phyloP scores from a whole-genome alignment of 2,329 filamentous ascomycete genomes.

The Penicillium sp. region DNA sequence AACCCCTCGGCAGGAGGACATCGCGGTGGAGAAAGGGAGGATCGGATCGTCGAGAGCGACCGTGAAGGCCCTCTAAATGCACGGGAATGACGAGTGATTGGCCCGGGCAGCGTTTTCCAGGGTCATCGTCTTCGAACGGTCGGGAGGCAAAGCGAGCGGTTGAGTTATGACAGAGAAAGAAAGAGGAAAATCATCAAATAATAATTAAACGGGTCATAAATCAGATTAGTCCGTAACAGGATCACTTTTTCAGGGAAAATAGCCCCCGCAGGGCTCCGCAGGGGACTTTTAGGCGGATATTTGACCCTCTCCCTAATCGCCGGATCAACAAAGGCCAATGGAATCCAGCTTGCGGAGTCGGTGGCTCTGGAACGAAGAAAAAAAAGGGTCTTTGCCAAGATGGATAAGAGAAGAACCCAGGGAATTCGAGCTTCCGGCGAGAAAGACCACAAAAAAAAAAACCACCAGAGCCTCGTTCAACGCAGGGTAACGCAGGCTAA shows the following conservation, averaged over 20 bases:
- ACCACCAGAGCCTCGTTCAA: background rate
- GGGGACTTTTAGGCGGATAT: constrained; percentile 6
- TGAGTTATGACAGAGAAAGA: background rate
- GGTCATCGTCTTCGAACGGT: constrained; percentile 21
- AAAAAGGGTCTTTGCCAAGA: constrained; percentile 9
- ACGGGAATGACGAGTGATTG: constrained; percentile 15
- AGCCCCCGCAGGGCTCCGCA: constrained; percentile 26
- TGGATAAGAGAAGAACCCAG: constrained; percentile 6
- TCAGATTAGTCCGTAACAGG: background rate
- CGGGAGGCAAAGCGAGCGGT: background rate
- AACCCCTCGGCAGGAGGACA: constrained; percentile 17
- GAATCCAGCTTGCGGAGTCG: constrained; percentile 1
- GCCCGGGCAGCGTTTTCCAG: constrained; percentile 23
- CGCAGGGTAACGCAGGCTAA: background rate
- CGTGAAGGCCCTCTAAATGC: constrained; percentile 22
- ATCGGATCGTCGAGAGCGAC: constrained; percentile 20
- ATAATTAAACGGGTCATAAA: background rate
- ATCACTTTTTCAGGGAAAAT: constrained; percentile 10
- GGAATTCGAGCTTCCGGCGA: background rate
- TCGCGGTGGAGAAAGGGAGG: constrained; percentile 5
- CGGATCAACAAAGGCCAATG: constrained; percentile 5
- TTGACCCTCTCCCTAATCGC: constrained; percentile 9
- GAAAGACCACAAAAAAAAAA: background rate
- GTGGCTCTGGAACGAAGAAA: background rate
- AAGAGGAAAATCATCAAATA: background rate